Evolutionary conservation across 139 green algal species (phyloP), one percentile per base, ranked within the genome.

Genomic region (Gonium pectorale): DNA sequence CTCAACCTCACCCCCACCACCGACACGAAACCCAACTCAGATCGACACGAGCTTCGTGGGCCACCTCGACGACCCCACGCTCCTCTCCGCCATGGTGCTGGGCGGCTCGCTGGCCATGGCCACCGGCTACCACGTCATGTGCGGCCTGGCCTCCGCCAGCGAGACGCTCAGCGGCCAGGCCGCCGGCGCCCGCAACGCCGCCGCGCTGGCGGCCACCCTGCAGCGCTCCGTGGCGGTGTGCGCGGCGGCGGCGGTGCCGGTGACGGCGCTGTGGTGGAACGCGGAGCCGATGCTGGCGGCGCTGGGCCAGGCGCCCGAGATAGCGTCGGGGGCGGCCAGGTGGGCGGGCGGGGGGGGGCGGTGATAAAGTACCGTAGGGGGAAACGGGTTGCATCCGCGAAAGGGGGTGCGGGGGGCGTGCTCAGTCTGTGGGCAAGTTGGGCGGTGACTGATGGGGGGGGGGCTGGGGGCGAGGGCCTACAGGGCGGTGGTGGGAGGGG

Each of bases 151-250:
- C 1, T 70, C 78, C 4, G 85, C 85, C 29, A 78, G 77, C 7
- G 85, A 86, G 46, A 89, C 85, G n/a, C 33, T 89, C 35, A 83
- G 59, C 22, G 85, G 85, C 9, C 85, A 89, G 68, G 85, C 78
- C 0, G n/a, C 56, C 17, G 85, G 82, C 33, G 82, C 82, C 11
- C 51, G 63, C 26, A 83, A 87, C 82, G 17, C 59, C 19, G 5
- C 3, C 15, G 82, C 82, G 46, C 75, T 85, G 64, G 59, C 60
- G 0, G 60, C 60, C 40, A 89, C 79, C 38, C 70, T 89, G 60
- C 71, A 84, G 79, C 86, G 86, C 62, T 75, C 86, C 5, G 26
- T 89, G 40, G 44, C 64, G 35, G 79, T 89, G 56, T 75, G 63
- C 40, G n/a, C 29, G 40, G 41, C 78, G 24, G 67, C 79, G 7